Evolutionary conservation across 768 basidiomycete genomes (phyloP).

Genomic region (Auriscalpium microsporum): DNA sequence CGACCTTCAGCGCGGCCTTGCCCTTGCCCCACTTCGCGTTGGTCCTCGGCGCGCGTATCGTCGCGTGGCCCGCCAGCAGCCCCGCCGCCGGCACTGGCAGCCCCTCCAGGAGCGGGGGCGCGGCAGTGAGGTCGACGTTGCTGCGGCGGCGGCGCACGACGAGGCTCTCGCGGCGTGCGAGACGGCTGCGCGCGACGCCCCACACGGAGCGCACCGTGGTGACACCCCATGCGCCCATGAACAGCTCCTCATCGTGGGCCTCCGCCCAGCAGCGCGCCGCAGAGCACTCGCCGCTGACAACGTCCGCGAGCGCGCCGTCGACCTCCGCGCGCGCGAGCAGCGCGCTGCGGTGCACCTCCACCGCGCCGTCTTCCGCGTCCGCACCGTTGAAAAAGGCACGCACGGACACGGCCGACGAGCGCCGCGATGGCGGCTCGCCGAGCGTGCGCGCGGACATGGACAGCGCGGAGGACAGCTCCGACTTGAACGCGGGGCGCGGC

Average conservation of each 20-base stretch:
- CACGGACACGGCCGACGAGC: constrained; percentile 57
- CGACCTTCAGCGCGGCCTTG: neutral
- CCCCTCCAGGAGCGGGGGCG: neutral
- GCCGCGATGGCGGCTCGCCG: constrained; percentile 26
- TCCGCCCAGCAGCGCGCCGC: constrained; percentile 60
- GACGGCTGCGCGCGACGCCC: constrained; percentile 43
- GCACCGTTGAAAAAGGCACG: constrained; percentile 42
- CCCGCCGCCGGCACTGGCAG: neutral
- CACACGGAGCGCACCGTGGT: constrained; percentile 51
- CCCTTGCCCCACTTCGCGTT: neutral
- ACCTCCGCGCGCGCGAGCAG: constrained; percentile 57
- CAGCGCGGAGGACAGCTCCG: neutral
- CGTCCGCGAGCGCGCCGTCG: constrained; percentile 72
- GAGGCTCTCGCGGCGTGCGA: constrained; percentile 64
- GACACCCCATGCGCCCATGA: constrained; percentile 42
- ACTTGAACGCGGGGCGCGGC: constrained; percentile 1
- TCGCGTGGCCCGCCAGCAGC: neutral
- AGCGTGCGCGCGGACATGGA: neutral
- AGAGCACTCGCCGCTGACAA: constrained; percentile 67
- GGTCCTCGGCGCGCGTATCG: neutral
- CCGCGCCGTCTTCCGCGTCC: constrained; percentile 38
- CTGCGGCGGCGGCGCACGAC: constrained; percentile 55
- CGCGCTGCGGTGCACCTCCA: constrained; percentile 59
- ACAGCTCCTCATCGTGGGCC: constrained; percentile 54
- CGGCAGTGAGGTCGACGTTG: constrained; percentile 20